Evolutionary conservation across 2,329 filamentous ascomycete species (phyloP), one percentile per base, ranked within the genome.

Genomic region (Talaromyces sp.): DNA sequence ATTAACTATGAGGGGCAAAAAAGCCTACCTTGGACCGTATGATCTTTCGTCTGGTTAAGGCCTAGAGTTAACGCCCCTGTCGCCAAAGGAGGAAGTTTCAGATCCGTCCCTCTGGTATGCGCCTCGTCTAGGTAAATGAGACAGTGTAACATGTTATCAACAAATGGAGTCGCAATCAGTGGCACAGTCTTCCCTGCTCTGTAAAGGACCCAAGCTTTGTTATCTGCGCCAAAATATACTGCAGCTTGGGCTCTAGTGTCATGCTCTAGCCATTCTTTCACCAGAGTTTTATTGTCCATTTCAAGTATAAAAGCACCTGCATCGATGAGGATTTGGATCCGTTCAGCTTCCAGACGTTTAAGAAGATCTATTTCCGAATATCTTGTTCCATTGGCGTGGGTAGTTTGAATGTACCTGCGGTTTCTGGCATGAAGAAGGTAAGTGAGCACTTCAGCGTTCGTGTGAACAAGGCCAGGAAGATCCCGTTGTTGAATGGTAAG

Each of bases 291-390:
- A 65, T 86, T 88, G 61, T 80, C 76, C 74, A 85, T 82, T 65
- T 89, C 86, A 0, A 89, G 68, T 14, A 89, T 83, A 14, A 85
- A 81, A 0, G 87, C 86, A 0, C 87, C 87, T 0, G 85, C 82
- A 67, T 89, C 86, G 0, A 89, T 85, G 0, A 89, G 72, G 0
- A 89, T 75, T 0, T 77, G 74, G 12, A 86, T 85, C 0, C 65
- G 53, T 0, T 60, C 62, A 0, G 63, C 51, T 0, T 38, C 62
- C 0, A 88, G 70, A 26, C 70, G 71, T 0, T 59, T 2, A 0
- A 87, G 70, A 0, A 88, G 70, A 0, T 71, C 67, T 0, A 65
- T 17, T 57, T 86, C 84, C 0, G 74, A 74, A 21, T 82, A 67
- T 0, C 78, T 79, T 8, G 64, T 74, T 0, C 70, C 74, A 19